Base-by-base conservation (phyloP, 345 rosid genomes). In the Nephelium lappaceum region DNA sequence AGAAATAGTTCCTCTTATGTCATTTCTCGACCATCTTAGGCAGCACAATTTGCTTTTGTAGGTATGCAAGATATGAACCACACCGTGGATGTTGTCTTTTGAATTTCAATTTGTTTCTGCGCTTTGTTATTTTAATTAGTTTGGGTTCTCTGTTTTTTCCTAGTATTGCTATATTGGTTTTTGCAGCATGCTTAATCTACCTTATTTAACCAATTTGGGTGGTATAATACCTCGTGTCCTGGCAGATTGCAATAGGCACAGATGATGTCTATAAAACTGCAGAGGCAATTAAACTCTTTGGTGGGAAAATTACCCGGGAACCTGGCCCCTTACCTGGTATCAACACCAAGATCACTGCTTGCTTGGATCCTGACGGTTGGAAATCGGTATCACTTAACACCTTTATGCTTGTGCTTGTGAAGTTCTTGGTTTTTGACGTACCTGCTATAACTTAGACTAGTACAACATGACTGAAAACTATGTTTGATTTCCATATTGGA, bases 351-450 rank as follows among this genome's bases (percentile, higher is more conserved):
- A 96, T 96, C 77, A 94, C 97, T 18, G 98, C 98, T 19, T 96
- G 98, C 89, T 84, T 96, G 82, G 98, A 96, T 86, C 97, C 99
- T 21, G 98, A 96, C 70, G 98, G 98, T 76, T 96, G 99, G 99
- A 96, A 96, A 81, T 68, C 99, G 93, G 99, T 96, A 90, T 70
- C 83, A 15, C 39, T 72, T 58, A 78, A 15, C 36, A 4, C 42
- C 58, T 43, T 51, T 75, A 63, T 73, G 64, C 62, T 69, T 60
- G 62, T 80, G 58, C 79, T 51, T 38, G 5, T 65, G 71, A 66
- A 51, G 19, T 64, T 53, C 10, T 57, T 72, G 16, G 24, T 36
- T 55, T 36, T 71, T 0, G n/a, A 72, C 43, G 18, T 19, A 25
- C 49, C 43, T 36, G 23, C 42, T 39, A 39, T 73, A 76, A 53